Evolutionary conservation across 2,329 filamentous ascomycete genomes (phyloP).

Genomic region (Colletotrichum spinosum): DNA sequence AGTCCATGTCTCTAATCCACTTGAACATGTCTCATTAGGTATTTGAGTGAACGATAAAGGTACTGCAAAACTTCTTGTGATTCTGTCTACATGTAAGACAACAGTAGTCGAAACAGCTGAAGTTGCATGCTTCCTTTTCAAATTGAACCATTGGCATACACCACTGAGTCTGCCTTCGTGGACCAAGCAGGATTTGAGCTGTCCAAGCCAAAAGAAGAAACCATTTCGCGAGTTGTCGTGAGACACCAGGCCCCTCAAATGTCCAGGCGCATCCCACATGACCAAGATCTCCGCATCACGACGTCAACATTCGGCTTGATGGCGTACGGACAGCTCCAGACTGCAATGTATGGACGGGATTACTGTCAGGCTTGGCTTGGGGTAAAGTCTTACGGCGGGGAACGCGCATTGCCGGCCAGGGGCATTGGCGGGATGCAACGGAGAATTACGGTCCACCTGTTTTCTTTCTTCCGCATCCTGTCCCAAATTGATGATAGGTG

Average conservation of each 20-base stretch:
- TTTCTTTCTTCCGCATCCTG: constrained; percentile 12
- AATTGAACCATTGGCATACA: no score
- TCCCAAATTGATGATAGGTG: neutral
- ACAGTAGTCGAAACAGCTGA: no score
- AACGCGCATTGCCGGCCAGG: neutral
- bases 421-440: neutral
- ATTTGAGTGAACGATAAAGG: no score
- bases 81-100: no score
- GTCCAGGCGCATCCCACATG: neutral
- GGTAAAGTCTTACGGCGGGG: neutral
- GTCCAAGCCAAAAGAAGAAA: no score
- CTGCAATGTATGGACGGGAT: constrained; percentile 19
- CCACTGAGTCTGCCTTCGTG: no score
- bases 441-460: constrained; percentile 32
- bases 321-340: rapidly evolving
- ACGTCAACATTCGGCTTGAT: constrained; percentile 9
- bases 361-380: neutral
- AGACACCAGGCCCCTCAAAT: neutral
- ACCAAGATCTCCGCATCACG: neutral
- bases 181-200: no score
- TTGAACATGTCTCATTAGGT: no score
- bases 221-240: no score
- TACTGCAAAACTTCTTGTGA: no score
- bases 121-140: no score
- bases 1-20: no score